Evolutionary conservation across 768 basidiomycete species (phyloP), one percentile per base, ranked within the genome.

Genomic region (Tricholoma furcatifolium): DNA sequence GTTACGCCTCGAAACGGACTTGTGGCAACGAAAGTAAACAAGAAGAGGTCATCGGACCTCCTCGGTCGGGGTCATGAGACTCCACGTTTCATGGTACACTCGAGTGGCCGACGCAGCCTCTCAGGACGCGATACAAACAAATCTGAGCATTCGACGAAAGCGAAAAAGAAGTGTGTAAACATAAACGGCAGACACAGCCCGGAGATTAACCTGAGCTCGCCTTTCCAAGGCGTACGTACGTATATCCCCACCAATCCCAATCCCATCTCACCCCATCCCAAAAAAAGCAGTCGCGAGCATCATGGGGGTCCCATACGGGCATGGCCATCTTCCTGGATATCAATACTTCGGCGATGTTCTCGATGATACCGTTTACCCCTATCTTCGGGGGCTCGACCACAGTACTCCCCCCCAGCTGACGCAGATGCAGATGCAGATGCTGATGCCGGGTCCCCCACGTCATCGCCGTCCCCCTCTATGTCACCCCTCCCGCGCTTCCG

Each of bases 391-490:
- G 70, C 65, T 61, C 74, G 67, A 42, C 62, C 69, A 53, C n/a
- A n/a, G n/a, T n/a, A n/a, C n/a, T n/a, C n/a, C n/a, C n/a, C n/a
- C n/a, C n/a, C n/a, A n/a, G n/a, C n/a, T n/a, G n/a, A n/a, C n/a
- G n/a, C n/a, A n/a, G n/a, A 68, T 67, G 17, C 67, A 21, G 55
- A 80, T 58, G 67, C 67, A 23, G n/a, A n/a, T n/a, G 62, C 71
- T 57, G 70, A 27, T 27, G 27, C 3, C 3, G 27, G 27, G 27
- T 27, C 27, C 27, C 27, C 27, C 27, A 27, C 74, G 65, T 80
- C 79, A 70, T 78, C 79, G 42, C 84, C 83, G 42, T 84, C 83
- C 43, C 79, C 72, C 38, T 87, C 85, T 82, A 85, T 82, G 49
- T 87, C 85, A 45, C 78, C 77, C 54, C 82, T 74, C 57, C 70